Base-by-base conservation (phyloP, 2,329 filamentous ascomycete genomes). In the Thermoascus crustaceus region DNA sequence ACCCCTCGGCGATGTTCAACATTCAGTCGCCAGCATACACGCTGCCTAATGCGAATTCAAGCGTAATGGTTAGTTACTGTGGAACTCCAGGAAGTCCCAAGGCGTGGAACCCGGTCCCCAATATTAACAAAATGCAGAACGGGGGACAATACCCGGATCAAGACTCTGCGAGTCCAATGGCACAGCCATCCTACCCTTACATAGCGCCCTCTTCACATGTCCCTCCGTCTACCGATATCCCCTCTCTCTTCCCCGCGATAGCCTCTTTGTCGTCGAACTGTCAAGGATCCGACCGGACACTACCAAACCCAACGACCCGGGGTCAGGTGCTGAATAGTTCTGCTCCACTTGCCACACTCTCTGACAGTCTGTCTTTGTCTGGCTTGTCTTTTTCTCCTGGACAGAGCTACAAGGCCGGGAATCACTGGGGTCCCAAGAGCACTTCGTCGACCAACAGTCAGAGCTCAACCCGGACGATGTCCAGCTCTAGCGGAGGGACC, bases 11-110 rank as follows among this genome's bases (percentile, higher is more conserved):
- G 14, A 41, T 48, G 9, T 66, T 65, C 40, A 44, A 39, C 17
- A 39, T 52, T 16, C 54, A 58, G 34, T 47, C 60, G 7, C 48
- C 61, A 19, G 41, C 49, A 13, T 65, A 62, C 34, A 54, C 60
- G 42, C 44, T 63, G 4, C 51, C 59, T 10, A 55, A 50, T 36
- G 52, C 52, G 6, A 46, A 57, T 8, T 49, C 58, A 5, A 50
- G 50, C 20, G 45, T 36, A 16, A 39, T 57, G 25, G 29, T 48
- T 10, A 54, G 58, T 29, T 55, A 54, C 32, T 52, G 41, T 17
- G 41, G 41, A 9, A 30, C 53, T 7, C n/a, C 48, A 18, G 55
- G 50, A 47, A 49, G 45, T 33, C 42, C 53, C 3, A 58, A 53
- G 32, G 21, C 39, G n/a, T 60, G 59, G 52, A 45, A 46, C 27